A percentile compares a stretch with the other conserved stretches of the same genome.
Evolutionary conservation across 768 basidiomycete species (phyloP).

Genomic region (Tulasnella sp.): DNA sequence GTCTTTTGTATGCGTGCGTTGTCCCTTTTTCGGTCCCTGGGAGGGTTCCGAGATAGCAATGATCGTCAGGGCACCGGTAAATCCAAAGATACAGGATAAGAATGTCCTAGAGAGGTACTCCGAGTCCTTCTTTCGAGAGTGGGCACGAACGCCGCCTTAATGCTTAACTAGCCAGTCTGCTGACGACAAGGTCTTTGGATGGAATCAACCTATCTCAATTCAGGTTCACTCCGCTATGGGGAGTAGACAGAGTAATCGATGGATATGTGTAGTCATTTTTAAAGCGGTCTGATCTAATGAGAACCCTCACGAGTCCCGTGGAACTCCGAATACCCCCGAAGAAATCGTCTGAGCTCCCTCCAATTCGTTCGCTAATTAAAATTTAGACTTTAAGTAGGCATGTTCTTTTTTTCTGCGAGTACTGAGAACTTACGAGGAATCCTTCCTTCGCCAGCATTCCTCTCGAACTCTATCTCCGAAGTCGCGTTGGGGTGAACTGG

Average conservation of each 20-base stretch:
- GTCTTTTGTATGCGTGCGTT: too few relatives aligned
- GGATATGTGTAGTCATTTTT: neutral
- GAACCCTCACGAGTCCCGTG: neutral
- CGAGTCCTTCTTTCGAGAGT: too few relatives aligned
- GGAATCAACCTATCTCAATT: too few relatives aligned
- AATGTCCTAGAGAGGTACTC: too few relatives aligned
- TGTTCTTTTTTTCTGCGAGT: neutral
- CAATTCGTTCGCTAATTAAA: neutral
- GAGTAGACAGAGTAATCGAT: neutral
- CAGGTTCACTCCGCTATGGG: neutral
- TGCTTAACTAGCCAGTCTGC: too few relatives aligned
- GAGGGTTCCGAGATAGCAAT: too few relatives aligned
- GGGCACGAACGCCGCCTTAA: too few relatives aligned
- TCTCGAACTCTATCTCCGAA: neutral
- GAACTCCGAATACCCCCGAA: neutral
- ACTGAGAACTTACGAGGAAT: neutral
- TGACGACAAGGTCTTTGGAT: too few relatives aligned
- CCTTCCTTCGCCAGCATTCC: neutral
- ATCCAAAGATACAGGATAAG: too few relatives aligned
- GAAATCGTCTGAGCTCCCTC: conserved; percentile 5
- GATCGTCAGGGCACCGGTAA: too few relatives aligned
- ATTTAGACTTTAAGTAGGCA: neutral
- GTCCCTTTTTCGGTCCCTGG: too few relatives aligned
- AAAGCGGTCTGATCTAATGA: neutral
- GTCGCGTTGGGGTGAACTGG: neutral